Conservation (phyloP, 768 basidiomycete genomes). For the Rubroboletus pulcherrimus region DNA sequence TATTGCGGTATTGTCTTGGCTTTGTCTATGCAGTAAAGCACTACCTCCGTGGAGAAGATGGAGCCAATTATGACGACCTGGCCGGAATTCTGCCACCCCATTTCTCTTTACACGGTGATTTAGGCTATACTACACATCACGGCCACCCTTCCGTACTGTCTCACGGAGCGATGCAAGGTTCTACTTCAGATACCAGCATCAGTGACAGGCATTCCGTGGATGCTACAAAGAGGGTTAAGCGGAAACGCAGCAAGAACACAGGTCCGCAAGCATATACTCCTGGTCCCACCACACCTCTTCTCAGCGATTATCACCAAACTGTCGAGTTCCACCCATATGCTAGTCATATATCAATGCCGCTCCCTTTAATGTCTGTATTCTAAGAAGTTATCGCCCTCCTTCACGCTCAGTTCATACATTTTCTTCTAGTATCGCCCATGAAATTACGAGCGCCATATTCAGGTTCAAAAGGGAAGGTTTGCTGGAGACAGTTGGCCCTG, state of each 20-base stretch:
- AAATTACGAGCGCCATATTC: conserved; percentile 67
- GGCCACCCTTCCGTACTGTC: conserved; percentile 30
- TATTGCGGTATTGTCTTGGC: conserved; percentile 64
- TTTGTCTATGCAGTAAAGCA: conserved; percentile 72
- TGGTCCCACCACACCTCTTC: conserved; percentile 56
- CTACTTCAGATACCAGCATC: conserved; percentile 27
- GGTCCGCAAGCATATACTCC: conserved; percentile 10
- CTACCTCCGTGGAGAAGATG: conserved; percentile 83
- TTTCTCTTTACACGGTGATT: conserved; percentile 48
- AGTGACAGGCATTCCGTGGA: conserved; percentile 31
- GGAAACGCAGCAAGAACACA: conserved; percentile 64
- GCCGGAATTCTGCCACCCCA: conserved; percentile 59
- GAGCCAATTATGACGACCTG: conserved; percentile 66
- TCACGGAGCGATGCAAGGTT: conserved; percentile 41
- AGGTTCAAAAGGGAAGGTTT: conserved; percentile 75
- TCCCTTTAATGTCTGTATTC: conserved; percentile 71
- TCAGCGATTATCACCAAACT: conserved; percentile 50
- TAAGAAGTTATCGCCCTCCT: not conserved
- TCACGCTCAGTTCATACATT: not conserved
- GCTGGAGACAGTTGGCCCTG: conserved; percentile 86
- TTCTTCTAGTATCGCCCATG: conserved; percentile 67
- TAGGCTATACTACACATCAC: conserved; percentile 37
- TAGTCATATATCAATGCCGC: conserved; percentile 62
- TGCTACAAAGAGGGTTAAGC: conserved; percentile 65
- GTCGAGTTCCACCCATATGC: conserved; percentile 60